Evolutionary conservation across 805 yeast species (phyloP), one percentile per base, ranked within the genome.

Genomic region (Yarrowia alimentaria): DNA sequence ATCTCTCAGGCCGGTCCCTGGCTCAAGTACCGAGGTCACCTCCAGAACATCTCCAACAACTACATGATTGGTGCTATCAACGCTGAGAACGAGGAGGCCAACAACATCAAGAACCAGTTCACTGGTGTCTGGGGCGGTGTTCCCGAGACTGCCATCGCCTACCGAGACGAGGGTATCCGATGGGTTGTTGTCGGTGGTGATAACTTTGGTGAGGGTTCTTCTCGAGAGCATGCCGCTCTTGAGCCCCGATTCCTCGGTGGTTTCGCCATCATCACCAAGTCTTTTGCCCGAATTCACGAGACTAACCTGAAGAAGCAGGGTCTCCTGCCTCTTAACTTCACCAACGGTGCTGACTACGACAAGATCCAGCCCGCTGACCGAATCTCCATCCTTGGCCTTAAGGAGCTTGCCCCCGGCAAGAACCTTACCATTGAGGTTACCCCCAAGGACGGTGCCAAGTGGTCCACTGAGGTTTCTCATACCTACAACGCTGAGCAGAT

Each of bases 1-100:
- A 91, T 91, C 66, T 91, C 98, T 66, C 90, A 88, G 95, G 99
- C 99, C 68, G 99, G 99, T 76, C 97, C 98, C 68, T 91, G 99
- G 99, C 85, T 91, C 80, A 91, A 91, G 78, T 91, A 91, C 91
- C 87, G 97, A 80, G 99, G 99, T 75, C 99, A 91, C 78, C 80
- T 91, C 77, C 91, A 89, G 78, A 91, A 91, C 83, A 93, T 91
- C 68, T 89, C 97, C 61, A 89, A 91, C 81, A 91, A 93, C 80
- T 91, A 93, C 77, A 90, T 91, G 96, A 91, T 91, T 78, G 99
- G 99, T 78, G 98, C 98, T 61, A 90, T 82, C 70, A 91, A 91
- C 75, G 90, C 90, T 68, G 97, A 85, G 76, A 91, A 91, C 74
- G 85, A 83, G 61, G 87, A 91, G 79, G 95, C 95, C 60, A 91